phyloP scores from a whole-genome alignment of 805 yeast species.

The Ogataea saltuana region DNA sequence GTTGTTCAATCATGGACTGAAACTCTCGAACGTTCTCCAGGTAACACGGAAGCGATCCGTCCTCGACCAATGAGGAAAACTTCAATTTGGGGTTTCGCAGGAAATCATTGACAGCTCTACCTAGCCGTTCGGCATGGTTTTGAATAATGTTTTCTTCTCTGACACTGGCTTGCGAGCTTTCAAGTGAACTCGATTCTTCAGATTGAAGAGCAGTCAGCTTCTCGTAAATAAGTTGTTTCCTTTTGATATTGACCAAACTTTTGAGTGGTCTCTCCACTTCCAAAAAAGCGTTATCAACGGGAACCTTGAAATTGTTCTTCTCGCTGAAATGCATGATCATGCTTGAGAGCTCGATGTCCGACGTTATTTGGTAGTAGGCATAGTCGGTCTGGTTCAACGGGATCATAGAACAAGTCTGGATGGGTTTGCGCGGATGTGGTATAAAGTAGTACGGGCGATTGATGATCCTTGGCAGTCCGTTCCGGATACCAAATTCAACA shows the following conservation, averaged over 20 bases:
- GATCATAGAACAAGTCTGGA: constrained; percentile 17
- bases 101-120: constrained; percentile 10
- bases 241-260: not conserved
- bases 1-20: constrained; percentile 38
- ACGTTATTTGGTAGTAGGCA: constrained; percentile 19
- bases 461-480: constrained; percentile 18
- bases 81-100: not conserved
- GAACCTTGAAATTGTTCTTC: not conserved
- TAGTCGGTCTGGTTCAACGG: constrained; percentile 5
- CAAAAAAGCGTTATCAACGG: not conserved
- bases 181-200: not conserved
- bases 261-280: not conserved
- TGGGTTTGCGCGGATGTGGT: constrained; percentile 24
- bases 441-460: constrained; percentile 28
- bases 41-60: not conserved
- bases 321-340: constrained; percentile 3
- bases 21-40: constrained; percentile 32
- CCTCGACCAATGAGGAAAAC: constrained; percentile 7
- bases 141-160: constrained; percentile 27
- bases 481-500: constrained; percentile 32
- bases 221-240: not conserved
- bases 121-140: constrained; percentile 28
- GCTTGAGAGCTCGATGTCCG: constrained; percentile 26
- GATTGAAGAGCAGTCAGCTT: not conserved
- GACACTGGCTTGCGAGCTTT: not conserved